Evolutionary conservation across 371 early-diverging fungal species (phyloP), one percentile per base, ranked within the genome.

Genomic region (Rhizopus microsporus): DNA sequence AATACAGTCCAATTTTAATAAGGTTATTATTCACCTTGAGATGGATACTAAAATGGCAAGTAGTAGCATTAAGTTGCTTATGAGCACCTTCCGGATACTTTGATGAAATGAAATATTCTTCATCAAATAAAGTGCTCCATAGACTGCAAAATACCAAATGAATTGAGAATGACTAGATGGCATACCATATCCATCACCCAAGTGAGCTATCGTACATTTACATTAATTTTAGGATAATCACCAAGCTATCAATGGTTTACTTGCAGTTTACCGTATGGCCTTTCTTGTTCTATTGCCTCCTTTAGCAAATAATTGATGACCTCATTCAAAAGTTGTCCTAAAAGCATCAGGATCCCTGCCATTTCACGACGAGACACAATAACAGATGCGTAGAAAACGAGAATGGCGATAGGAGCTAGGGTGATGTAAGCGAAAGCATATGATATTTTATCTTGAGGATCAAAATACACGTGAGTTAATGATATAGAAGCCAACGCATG

Each of bases 141-240:
- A 93, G 0, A 78, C 68, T 7, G 88, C 82, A 75, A 93, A 95
- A 70, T 80, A 96, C 43, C 88, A 86, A 75, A 95, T 91, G 72
- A 95, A 97, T 65, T 95, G 95, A 3, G 96, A 73, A 63, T 97
- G 97, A 50, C 90, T 89, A 3, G 93, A 92, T 1, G 97, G 97
- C 96, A 96, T 95, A 13, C 96, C 97, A 69, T 95, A 95, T 0
- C 95, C 96, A 38, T 81, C 81, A 3, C 94, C 94, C 9, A 94
- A 75, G 56, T 87, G 86, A 46, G 68, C 88, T 88, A 59, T 32
- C 35, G 17, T 47, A 50, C 29, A 34, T 13, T 15, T 47, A 17
- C 34, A 29, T 35, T 42, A 45, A 30, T 17, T 12, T 13, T 30
- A 32, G 23, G 1, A 0, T 30, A n/a, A 32, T 38, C 34, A 38